Base-by-base conservation (phyloP, 495 filamentous ascomycete species). In the Cryomyces antarcticus region DNA sequence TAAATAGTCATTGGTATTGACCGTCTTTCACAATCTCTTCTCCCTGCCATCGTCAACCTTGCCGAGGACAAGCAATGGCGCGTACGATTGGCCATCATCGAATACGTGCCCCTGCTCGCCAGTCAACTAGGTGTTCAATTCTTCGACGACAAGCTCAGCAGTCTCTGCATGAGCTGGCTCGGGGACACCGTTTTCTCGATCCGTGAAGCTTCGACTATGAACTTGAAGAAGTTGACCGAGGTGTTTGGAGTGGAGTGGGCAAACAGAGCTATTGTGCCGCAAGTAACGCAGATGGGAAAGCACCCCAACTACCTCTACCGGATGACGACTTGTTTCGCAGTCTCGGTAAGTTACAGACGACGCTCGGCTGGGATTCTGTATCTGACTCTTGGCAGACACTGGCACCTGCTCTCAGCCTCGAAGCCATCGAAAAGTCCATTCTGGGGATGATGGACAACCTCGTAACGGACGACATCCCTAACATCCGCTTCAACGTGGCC, bases 11-110 rank as follows among this genome's bases (percentile, higher is more conserved):
- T 97, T 55, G 89, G 89, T 46, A 96, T 97, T 56, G 92, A 97
- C 35, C 73, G 89, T 28, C 78, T 97, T 39, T 94, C 92, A 31
- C 85, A 95, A 57, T 93, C 86, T 29, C 80, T 97, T 33, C 80
- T 97, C 31, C 89, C 89, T 4, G 89, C 89, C n/a, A 97, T 97
- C 53, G 85, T 95, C 35, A 85, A 95, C 54, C 71, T 97, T 47
- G 89, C 89, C 44, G 89, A 96, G 61, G 89, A 97, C 61, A 97
- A 97, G 71, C 88, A 97, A 68, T 97, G 89, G 89, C 82, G 89
- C 54, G 89, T 97, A 46, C 81, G 89, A 41, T 70, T 97, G 41
- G 89, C 89, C 39, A 97, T 97, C 54, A 97, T 97, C 56, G 87
- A 96, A 71, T 95, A 97, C 63, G 95, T 97, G 55, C 89, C 89